Base-by-base conservation (phyloP, 2,329 filamentous ascomycete genomes). In the Aureobasidium sp. region DNA sequence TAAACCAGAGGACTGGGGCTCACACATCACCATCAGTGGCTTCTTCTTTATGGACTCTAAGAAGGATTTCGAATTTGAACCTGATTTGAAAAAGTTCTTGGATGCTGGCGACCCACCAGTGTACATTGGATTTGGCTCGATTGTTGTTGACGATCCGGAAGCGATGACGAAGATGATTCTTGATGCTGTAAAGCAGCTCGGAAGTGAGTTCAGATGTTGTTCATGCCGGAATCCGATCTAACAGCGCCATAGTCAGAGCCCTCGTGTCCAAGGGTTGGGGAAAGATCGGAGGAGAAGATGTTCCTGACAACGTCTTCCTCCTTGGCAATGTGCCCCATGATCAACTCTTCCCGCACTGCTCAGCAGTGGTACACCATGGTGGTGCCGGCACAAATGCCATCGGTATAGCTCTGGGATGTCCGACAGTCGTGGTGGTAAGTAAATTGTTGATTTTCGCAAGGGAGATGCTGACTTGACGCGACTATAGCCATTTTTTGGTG, bases 91-190 rank as follows among this genome's bases (percentile, higher is more conserved):
- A 24, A 37, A 59, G 6, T 59, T 59, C 13, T 12, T 94, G 1
- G 81, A 81, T n/a, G 81, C 80, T 29, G 89, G 90, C 0, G 83
- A 87, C 1, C 84, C 88, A 4, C 90, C 90, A 0, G 82, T 93
- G 0, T 93, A 93, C 69, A 89, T 93, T 64, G 90, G 90, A 0
- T 94, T 94, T 67, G 90, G 89, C 0, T 91, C 87, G 0, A 93
- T 93, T 60, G 89, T 93, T 1, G 86, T 92, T 0, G 87, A 92
- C 62, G 85, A 92, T 64, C 88, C 89, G 0, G 83, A 88, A 63
- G 83, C 77, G 0, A 82, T 92, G 74, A 92, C 89, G 0, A 77
- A 80, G 26, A 80, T 87, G 63, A 87, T 93, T 9, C 89, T 92
- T 61, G 84, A 89, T 17, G 88, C 89, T 1, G 79, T 92, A 2